Evolutionary conservation across 2,329 filamentous ascomycete genomes (phyloP).

Genomic region (Metarhizium brunneum): DNA sequence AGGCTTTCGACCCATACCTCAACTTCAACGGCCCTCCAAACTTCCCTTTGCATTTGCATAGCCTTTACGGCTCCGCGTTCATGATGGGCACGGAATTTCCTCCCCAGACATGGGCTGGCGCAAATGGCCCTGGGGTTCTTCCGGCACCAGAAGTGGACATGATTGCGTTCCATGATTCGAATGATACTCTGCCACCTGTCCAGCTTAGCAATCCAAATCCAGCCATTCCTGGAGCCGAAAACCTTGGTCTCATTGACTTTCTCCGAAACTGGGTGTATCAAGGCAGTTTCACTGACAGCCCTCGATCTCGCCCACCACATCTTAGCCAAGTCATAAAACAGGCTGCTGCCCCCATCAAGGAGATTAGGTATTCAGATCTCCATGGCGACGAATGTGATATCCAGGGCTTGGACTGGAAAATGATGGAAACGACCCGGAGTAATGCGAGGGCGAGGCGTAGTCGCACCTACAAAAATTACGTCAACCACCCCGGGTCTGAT

Average conservation of each 20-base stretch:
- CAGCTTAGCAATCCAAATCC: conserved; percentile 24
- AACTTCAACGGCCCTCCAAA: conserved; percentile 1
- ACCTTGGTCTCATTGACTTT: conserved; percentile 40
- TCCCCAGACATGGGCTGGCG: conserved; percentile 1
- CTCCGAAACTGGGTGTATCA: conserved; percentile 38
- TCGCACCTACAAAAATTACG: conserved; percentile 47
- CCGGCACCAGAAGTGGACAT: conserved; percentile 1
- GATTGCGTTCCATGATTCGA: neutral
- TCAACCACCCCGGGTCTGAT: conserved; percentile 40
- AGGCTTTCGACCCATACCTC: neutral
- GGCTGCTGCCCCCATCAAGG: conserved; percentile 10
- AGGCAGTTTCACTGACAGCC: conserved; percentile 15
- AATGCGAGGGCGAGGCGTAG: conserved; percentile 38
- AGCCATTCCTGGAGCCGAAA: conserved; percentile 35
- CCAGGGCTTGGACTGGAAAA: conserved; percentile 50
- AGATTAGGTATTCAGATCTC: conserved; percentile 35
- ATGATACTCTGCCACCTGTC: conserved; percentile 9
- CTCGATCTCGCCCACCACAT: conserved; percentile 16
- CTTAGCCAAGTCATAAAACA: conserved; percentile 23
- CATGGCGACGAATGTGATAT: conserved; percentile 47
- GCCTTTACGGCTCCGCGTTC: neutral
- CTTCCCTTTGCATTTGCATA: neutral
- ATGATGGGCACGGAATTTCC: conserved; percentile 1
- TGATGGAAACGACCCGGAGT: conserved; percentile 39
- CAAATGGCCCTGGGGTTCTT: neutral